Base-by-base conservation (phyloP, 148 eudicot genomes). In the Agrostemma githago region DNA sequence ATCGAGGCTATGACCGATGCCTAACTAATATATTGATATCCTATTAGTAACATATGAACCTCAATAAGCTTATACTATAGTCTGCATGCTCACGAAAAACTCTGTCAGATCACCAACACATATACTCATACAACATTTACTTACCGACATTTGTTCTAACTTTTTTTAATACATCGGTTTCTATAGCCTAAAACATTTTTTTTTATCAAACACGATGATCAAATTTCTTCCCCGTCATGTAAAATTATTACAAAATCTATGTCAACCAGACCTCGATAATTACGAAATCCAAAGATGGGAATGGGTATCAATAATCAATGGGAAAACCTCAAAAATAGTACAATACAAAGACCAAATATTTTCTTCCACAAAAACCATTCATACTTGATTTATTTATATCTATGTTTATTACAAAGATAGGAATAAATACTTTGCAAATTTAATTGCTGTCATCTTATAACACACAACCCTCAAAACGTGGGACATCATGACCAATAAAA, bases 391-490 rank as follows among this genome's bases (percentile, higher is more conserved):
- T 57, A 57, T 57, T 57, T 57, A 57, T 48, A 48, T 48, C 11
- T 48, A 48, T 48, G 2, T 48, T 48, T 8, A 48, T 8, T 48
- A 48, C 53, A 48, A 48, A 48, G 11, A 48, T 48, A 48, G 9
- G 11, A 48, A 48, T 48, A 48, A 48, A 48, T 10, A 51, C 14
- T 12, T 51, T 51, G 56, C 14, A 51, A 11, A 10, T 12, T 51
- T 51, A 15, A 51, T 51, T 51, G 56, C 8, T 51, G 56, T 11
- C 56, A 51, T 51, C 56, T 51, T 51, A 51, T 10, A 7, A 51
- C 56, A 51, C 14, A 17, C 64, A 21, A 60, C 37, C 64, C 64
- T 60, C 9, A 51, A 51, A 60, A 60, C 64, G 64, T 60, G 64
- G 64, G 64, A 60, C 15, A 19, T 57, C 15, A 57, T 15, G 17